phyloP scores from a whole-genome alignment of 2,329 filamentous ascomycete species.

The Cordyceps pruinosa region DNA sequence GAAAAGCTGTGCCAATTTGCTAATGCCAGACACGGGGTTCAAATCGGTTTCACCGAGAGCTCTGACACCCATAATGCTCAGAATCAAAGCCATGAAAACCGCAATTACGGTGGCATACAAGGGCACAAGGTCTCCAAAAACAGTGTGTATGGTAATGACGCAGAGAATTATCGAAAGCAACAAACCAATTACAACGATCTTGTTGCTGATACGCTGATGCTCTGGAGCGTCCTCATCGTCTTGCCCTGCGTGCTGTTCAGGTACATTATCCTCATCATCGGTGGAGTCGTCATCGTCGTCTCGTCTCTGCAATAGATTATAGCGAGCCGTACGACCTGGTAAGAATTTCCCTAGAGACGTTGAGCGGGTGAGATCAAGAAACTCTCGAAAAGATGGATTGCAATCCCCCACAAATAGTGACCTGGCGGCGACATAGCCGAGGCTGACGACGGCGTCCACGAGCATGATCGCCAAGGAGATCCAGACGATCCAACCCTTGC shows the following conservation, averaged over 20 bases:
- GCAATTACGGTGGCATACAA: constrained; percentile 68
- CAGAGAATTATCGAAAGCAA: constrained; percentile 72
- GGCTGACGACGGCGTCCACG: constrained; percentile 81
- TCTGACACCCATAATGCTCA: constrained; percentile 67
- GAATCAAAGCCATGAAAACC: constrained; percentile 74
- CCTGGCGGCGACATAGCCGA: constrained; percentile 67
- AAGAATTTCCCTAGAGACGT: neutral
- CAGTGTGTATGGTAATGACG: constrained; percentile 69
- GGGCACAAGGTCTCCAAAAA: constrained; percentile 78
- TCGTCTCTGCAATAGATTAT: constrained; percentile 14
- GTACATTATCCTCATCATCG: constrained; percentile 16
- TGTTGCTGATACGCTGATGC: constrained; percentile 70
- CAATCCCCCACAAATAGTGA: constrained; percentile 37
- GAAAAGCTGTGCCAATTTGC: constrained; percentile 90
- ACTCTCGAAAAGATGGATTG: neutral
- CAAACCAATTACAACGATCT: constrained; percentile 67
- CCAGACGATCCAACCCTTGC: constrained; percentile 99
- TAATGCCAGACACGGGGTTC: constrained; percentile 93
- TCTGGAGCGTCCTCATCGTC: constrained; percentile 69
- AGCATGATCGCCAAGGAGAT: constrained; percentile 94
- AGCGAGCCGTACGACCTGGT: constrained; percentile 5
- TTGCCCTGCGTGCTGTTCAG: constrained; percentile 14
- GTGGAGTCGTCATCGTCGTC: constrained; percentile 17
- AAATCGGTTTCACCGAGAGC: constrained; percentile 79
- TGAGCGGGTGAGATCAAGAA: neutral